Evolutionary conservation across 2,329 filamentous ascomycete genomes (phyloP).

Genomic region (Ceratocystis alfenasii): DNA sequence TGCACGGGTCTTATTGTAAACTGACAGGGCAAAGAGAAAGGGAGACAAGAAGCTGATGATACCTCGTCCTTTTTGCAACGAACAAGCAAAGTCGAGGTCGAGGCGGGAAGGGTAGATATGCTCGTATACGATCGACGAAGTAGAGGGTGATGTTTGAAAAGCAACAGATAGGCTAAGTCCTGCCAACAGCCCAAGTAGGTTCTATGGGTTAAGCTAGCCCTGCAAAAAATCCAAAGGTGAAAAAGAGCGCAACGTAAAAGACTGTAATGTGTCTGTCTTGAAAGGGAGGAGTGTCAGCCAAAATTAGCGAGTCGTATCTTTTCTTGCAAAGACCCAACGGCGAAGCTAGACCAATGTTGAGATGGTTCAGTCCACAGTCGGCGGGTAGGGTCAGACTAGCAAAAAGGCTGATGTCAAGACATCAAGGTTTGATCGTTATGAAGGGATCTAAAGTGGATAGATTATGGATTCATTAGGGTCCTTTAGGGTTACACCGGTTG

Average conservation of each 20-base stretch:
- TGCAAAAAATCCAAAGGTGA: not conserved
- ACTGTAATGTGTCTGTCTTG: not conserved
- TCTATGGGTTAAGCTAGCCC: not conserved
- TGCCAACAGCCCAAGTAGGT: not conserved
- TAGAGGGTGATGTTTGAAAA: not conserved
- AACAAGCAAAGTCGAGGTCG: not conserved
- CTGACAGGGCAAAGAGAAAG: not conserved
- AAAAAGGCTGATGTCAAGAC: conserved; percentile 9
- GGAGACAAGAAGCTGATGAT: not conserved
- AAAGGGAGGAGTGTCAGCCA: not conserved
- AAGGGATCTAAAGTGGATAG: not conserved
- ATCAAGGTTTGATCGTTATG: not conserved
- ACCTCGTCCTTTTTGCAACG: not conserved
- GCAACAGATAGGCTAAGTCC: not conserved
- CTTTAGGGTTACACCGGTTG: not conserved
- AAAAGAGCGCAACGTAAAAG: conserved; percentile 2
- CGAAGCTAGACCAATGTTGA: conserved; percentile 4
- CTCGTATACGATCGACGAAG: not conserved
- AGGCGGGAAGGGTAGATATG: not conserved
- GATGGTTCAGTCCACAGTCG: not conserved
- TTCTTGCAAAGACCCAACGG: not conserved
- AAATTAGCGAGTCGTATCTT: not conserved
- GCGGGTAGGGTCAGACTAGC: not conserved
- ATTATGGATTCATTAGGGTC: not conserved
- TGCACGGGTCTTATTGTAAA: not conserved